A percentile compares a stretch with the other conserved stretches of the same genome.
These are phyloP conservation scores for Solanum chmielewskii DNA, from an alignment of 257 asterid species.

Conservation along the genomic window DNA sequence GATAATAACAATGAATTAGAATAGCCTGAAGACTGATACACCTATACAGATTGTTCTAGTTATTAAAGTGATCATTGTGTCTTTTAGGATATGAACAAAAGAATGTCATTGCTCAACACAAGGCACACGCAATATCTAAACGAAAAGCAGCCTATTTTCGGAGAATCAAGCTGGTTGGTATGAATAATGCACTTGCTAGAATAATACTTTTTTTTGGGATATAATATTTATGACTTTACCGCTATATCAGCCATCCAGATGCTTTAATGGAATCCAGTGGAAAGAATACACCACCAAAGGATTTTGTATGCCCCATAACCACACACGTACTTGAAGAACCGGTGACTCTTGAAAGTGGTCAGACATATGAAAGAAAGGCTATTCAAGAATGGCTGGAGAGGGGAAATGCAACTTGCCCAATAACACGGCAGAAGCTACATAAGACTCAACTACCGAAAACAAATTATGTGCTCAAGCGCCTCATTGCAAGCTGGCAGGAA, in stretches of 20 bases:
- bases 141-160: conserved; percentile 10
- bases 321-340: conserved; percentile 67
- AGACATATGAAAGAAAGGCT: conserved; percentile 66
- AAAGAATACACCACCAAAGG: conserved; percentile 52
- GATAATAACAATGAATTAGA: conserved; percentile 13
- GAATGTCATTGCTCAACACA: conserved; percentile 26
- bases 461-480: conserved; percentile 74
- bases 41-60: conserved; percentile 14
- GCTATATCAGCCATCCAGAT: conserved; percentile 26
- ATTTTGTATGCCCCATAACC: conserved; percentile 81
- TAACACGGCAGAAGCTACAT: conserved; percentile 60
- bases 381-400: conserved; percentile 79
- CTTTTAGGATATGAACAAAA: conserved; percentile 46
- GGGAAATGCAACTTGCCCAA: conserved; percentile 70
- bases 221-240: background rate
- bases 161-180: conserved; percentile 36
- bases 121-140: conserved; percentile 12
- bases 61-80: conserved; percentile 3
- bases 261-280: conserved; percentile 37
- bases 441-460: conserved; percentile 53
- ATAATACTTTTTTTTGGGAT: background rate
- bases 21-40: conserved; percentile 20
- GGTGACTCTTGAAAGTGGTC: conserved; percentile 81
- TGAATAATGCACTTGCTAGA: background rate
- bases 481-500: conserved; percentile 72